Evolutionary conservation across 78 protist genomes (phyloP), one percentile per base, ranked within the genome.

Genomic region (Guillardia theta): DNA sequence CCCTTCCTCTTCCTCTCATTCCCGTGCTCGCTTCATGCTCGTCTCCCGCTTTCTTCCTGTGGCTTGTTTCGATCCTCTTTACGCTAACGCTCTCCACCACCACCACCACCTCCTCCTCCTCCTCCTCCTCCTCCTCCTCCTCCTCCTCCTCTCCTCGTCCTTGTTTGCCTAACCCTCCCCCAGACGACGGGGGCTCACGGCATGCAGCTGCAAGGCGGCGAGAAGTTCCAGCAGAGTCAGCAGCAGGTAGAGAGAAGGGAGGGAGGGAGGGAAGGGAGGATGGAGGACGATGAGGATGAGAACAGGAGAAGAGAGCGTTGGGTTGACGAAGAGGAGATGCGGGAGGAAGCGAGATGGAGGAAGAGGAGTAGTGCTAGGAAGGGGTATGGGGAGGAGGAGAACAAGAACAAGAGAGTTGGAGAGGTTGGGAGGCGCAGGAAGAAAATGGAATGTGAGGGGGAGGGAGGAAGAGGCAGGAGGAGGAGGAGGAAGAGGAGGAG

Each of bases 191-290:
- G 83, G 46, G 6, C 33, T 3, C 83, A 70, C 41, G 83, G 83
- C 83, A 70, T 70, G 83, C 83, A 70, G 83, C 83, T 70, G 46
- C 83, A 70, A 43, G 83, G 83, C 21, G 83, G 83, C 10, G 83
- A 24, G 10, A 70, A 70, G 83, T 70, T 70, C 41, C 46, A 70
- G 83, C 83, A 70, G 41, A 70, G 83, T 43, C 9, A 33, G 45
- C 83, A 70, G 83, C 33, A 70, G 83, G 83, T 70, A 70, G 70
- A n/a, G n/a, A n/a, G n/a, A n/a, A n/a, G n/a, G n/a, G n/a, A n/a
- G n/a, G n/a, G n/a, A n/a, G n/a, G n/a, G n/a, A n/a, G n/a, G n/a
- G n/a, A n/a, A n/a, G n/a, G n/a, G n/a, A n/a, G n/a, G n/a, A n/a
- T n/a, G n/a, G n/a, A n/a, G n/a, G n/a, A n/a, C n/a, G n/a, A n/a